Base-by-base conservation (phyloP, 495 filamentous ascomycete species). In the Achaetomiella virescens region DNA sequence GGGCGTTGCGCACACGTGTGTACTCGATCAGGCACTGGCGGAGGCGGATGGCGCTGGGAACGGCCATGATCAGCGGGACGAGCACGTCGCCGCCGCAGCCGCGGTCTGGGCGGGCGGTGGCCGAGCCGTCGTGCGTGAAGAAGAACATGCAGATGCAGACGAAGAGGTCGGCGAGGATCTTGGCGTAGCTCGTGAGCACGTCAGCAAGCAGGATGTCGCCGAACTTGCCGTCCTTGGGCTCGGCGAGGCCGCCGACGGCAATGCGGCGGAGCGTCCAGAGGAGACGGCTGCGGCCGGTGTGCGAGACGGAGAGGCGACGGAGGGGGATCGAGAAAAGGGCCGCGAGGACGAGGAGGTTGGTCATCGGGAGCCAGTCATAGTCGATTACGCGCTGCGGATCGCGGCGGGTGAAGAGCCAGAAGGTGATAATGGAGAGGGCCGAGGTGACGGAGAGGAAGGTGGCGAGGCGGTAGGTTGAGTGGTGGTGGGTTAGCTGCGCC, bases 201-300 rank as follows among this genome's bases (percentile, higher is more conserved):
- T 98, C 93, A 8, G 93, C 91, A n/a, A 97, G 78, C 38, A 98
- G 73, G 52, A 97, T 85, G 66, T 98, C 93, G 40, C 88, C 90
- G 63, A 98, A 98, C 53, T 91, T 95, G 36, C 89, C 89, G 72
- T 91, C 84, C 48, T 86, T 81, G 7, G 85, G 69, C 67, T 88
- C 82, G 9, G 90, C 89, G n/a, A 96, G 69, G 1, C 89, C 88
- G 29, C 89, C 90, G 42, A 93, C 75, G 59, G 77, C 79, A 42
- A 96, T 81, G 29, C 89, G 86, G 52, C 81, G 81, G 15, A 95
- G 72, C 0, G 81, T 87, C 9, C 77, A 63, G 42, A 95, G 81
- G 41, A 96, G 84, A 4, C 89, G 83, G 47, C 78, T 78, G 31
- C 93, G 87, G 1, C 93, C 93, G 24, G 79, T 69, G 42, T 81